Evolutionary conservation across 371 early-diverging fungal genomes (phyloP), one percentile per base, ranked within the genome.

Genomic region (Mucor irregularis): DNA sequence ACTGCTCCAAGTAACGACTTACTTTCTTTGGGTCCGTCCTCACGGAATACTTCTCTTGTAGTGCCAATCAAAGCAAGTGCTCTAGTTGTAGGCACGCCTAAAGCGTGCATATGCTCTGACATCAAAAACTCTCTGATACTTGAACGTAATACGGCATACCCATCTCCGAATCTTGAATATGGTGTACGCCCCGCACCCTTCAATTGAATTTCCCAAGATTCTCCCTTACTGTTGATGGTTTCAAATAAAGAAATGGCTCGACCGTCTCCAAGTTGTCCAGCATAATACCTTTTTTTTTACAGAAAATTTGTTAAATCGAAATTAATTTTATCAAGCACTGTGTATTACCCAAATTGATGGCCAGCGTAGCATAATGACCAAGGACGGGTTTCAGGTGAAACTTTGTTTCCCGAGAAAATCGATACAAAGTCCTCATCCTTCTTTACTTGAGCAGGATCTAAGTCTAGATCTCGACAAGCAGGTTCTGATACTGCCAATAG

Each of bases 301-400:
- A 38, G 19, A 38, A 38, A 38, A 39, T 14, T 9, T 14, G 4
- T 38, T 38, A 25, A 25, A 42, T 42, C 24, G 24, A 19, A 24
- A 21, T 24, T 42, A 35, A 11, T 5, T 19, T 21, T 35, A 14
- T 35, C 14, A 14, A 13, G 19, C 21, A 9, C 21, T 19, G n/a
- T 14, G 24, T n/a, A 3, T 56, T 70, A 81, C 64, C 94, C 93
- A 73, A 94, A 96, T 71, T 96, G 95, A 66, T 94, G 92, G 0
- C 96, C 96, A 26, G 85, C 94, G 61, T 96, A 95, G 58, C 82
- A 83, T 17, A 89, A 83, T 2, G 95, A 81, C 92, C 93, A 95
- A 0, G 94, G 92, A 8, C 79, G 69, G 16, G 90, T 82, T 13
- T 76, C 79, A 5, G 66, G 53, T 8, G 77, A 43, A 0, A 76